phyloP scores from a whole-genome alignment of 345 rosid genomes.

The Abelmoschus esculentus region DNA sequence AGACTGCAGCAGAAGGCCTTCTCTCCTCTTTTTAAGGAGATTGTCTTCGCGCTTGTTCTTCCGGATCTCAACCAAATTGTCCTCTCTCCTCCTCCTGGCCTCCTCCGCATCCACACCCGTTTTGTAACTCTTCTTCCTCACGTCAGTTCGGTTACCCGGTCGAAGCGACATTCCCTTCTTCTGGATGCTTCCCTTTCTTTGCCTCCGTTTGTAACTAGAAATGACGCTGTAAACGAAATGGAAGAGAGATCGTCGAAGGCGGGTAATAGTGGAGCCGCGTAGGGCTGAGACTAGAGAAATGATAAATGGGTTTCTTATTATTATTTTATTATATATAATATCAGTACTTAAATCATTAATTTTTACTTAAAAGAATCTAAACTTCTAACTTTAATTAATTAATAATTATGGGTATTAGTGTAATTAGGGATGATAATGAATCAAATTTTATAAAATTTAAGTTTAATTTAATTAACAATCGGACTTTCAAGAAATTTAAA shows the following conservation, averaged over 20 bases:
- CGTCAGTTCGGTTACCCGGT: constrained; percentile 30
- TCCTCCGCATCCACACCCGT: constrained; percentile 40
- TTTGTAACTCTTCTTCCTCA: constrained; percentile 40
- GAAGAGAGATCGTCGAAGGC: neutral
- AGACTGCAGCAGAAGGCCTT: constrained; percentile 35
- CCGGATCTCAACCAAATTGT: constrained; percentile 46
- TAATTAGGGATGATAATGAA: no score
- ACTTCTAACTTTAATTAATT: no score
- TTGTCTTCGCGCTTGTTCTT: constrained; percentile 31
- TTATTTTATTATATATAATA: no score
- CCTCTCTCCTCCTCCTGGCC: constrained; percentile 47
- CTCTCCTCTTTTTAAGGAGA: constrained; percentile 51
- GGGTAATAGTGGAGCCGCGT: neutral
- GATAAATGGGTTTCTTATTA: no score
- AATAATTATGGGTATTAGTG: no score
- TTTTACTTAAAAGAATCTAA: no score
- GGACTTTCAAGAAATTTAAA: no score
- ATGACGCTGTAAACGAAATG: neutral
- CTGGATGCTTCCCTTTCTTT: neutral
- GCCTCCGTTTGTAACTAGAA: neutral
- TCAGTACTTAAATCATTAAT: no score
- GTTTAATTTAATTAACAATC: no score
- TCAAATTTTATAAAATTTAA: no score
- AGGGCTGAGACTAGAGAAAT: neutral
- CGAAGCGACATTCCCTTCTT: constrained; percentile 36